Evolutionary conservation across 73 alveolate genomes (phyloP), one percentile per base, ranked within the genome.

Genomic region (Paramecium sonneborni): DNA sequence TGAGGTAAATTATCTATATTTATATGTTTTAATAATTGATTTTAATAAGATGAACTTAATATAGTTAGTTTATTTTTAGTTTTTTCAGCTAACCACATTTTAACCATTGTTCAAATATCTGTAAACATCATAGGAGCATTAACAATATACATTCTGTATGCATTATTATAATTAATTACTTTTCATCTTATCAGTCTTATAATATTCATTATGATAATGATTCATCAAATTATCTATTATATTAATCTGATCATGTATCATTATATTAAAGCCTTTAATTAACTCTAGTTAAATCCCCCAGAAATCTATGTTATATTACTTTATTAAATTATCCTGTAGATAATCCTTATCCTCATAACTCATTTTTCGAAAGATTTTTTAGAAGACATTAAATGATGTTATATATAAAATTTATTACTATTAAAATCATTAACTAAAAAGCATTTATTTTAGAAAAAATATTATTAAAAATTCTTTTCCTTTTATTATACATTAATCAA

Each of bases 71-170:
- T 93, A 58, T 93, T 88, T 79, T 93, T 92, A 48, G 98, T 95
- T 62, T 95, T 93, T 62, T 95, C 97, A 92, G 95, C 97, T 14
- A 96, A 57, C 90, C 96, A 96, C 0, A 92, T 85, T 52, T 93
- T 93, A 52, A 96, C 92, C 48, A 95, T 85, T 41, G 95, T 92
- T 97, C 97, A 96, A 39, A 95, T 92, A 44, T 96, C 98, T 67
- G 95, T 85, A 70, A 96, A 93, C 23, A 96, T 44, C 94, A 95
- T 93, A 43, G 97, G 97, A 76, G 97, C 95, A 93, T 96, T 95
- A 12, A 96, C 84, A 20, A 94, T 70, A 41, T 82, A 85, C 97
- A 96, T 87, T 68, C 93, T 69, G 57, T 11, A 44, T 9, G 14
- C 1, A 21, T 26, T 18, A 76, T 14, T 4, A 0, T 37, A 41